phyloP scores from a whole-genome alignment of 1,284 basidiomycete genomes.

The Inonotus hispidus region DNA sequence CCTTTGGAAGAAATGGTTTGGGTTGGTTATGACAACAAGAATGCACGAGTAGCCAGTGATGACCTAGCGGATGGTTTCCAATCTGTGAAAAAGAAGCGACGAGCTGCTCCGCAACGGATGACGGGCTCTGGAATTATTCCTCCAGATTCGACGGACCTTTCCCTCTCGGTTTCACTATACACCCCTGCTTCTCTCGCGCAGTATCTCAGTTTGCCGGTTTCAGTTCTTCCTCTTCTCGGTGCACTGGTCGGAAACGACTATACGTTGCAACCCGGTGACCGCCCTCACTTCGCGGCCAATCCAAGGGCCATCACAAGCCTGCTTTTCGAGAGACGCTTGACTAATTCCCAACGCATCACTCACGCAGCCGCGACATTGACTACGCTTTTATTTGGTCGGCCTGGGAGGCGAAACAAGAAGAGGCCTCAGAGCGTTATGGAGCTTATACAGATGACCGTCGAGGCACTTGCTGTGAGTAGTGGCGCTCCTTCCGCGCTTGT shows the following conservation, averaged over 20 bases:
- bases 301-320: slow-evolving; percentile 44
- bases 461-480: slow-evolving; percentile 40
- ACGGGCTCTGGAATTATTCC: slow-evolving; percentile 49
- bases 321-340: slow-evolving; percentile 62
- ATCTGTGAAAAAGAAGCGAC: slow-evolving; percentile 38
- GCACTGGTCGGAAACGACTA: slow-evolving; percentile 87
- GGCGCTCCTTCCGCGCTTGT: slow-evolving; percentile 41
- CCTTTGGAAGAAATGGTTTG: slow-evolving; percentile 79
- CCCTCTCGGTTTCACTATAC: slow-evolving; percentile 55
- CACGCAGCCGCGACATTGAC: slow-evolving; percentile 51
- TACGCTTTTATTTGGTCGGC: slow-evolving; percentile 38
- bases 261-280: slow-evolving; percentile 42
- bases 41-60: slow-evolving; percentile 26
- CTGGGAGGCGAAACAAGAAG: slow-evolving; percentile 45
- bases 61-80: slow-evolving; percentile 48
- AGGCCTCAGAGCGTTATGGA: slow-evolving; percentile 62
- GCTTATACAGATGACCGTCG: slow-evolving; percentile 63
- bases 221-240: slow-evolving; percentile 78
- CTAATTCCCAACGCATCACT: slow-evolving; percentile 51
- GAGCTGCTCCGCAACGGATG: slow-evolving; percentile 30
- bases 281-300: slow-evolving; percentile 23
- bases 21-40: slow-evolving; percentile 35
- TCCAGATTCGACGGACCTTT: slow-evolving; percentile 39
- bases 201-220: slow-evolving; percentile 62
- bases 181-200: slow-evolving; percentile 59